Conservation (phyloP, 139 green algal genomes). For the Dunaliella sp. region DNA sequence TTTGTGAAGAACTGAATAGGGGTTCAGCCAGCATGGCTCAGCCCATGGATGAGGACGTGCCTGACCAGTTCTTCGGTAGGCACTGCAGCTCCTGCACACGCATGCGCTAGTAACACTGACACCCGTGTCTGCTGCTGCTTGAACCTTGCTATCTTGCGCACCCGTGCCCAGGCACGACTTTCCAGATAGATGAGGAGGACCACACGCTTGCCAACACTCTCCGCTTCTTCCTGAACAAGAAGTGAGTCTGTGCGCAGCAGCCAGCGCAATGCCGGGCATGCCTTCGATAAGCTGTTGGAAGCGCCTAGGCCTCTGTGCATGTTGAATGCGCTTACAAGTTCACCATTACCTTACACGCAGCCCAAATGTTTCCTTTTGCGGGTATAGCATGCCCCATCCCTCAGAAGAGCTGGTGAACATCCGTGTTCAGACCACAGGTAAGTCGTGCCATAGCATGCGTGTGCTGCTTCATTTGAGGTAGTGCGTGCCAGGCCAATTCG, state of each 20-base stretch:
- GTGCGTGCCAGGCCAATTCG: too few relatives aligned
- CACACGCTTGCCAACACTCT: constrained; percentile 84
- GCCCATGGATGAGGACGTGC: neutral
- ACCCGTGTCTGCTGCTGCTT: neutral
- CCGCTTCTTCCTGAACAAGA: constrained; percentile 84
- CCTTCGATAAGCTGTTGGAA: too few relatives aligned
- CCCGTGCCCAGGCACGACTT: constrained; percentile 44
- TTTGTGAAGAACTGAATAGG: too few relatives aligned
- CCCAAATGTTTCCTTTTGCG: constrained; percentile 70
- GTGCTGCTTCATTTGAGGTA: too few relatives aligned
- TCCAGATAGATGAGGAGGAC: constrained; percentile 76
- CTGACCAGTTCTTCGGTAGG: neutral
- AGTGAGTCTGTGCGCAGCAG: constrained; percentile 59
- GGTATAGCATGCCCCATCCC: constrained; percentile 84
- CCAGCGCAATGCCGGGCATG: too few relatives aligned
- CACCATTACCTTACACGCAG: too few relatives aligned
- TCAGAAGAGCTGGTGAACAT: constrained; percentile 81
- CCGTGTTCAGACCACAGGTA: constrained; percentile 80
- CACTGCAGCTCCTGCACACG: neutral
- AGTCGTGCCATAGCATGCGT: too few relatives aligned
- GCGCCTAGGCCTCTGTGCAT: too few relatives aligned
- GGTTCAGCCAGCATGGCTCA: neutral
- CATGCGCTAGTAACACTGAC: neutral
- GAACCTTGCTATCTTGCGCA: neutral
- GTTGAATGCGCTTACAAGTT: too few relatives aligned